A percentile compares a stretch with the other conserved stretches of the same genome.
These are phyloP conservation scores for Chenopodium berlandieri DNA, from an alignment of 148 eudicot genomes.

Conservation along the genomic window DNA sequence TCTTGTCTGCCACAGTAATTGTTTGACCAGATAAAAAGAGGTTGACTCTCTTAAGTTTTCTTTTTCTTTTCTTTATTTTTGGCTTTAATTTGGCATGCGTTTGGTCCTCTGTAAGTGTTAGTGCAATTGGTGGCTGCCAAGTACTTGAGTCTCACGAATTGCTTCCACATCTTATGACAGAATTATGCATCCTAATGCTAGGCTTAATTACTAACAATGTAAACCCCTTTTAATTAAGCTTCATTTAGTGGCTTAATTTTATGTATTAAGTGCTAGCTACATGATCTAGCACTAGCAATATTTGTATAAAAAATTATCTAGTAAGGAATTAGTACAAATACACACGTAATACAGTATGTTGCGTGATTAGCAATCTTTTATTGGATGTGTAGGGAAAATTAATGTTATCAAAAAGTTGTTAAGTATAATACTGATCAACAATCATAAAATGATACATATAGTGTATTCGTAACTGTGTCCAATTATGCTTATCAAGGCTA, in stretches of 20 bases:
- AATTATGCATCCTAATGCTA: conserved; percentile 9
- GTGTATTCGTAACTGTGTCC: no score
- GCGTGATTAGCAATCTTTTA: no score
- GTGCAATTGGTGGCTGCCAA: neutral
- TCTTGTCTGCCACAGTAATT: conserved; percentile 28
- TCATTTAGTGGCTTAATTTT: neutral
- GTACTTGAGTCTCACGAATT: neutral
- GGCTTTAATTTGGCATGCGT: neutral
- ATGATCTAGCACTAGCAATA: neutral
- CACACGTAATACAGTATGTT: neutral
- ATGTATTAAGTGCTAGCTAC: neutral
- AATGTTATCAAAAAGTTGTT: no score
- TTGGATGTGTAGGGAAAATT: no score
- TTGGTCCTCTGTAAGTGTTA: neutral
- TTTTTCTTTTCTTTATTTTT: neutral
- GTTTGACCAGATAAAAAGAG: conserved; percentile 5
- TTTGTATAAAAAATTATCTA: neutral
- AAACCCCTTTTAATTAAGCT: neutral
- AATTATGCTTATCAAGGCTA: no score
- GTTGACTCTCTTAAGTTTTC: neutral
- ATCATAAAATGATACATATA: no score
- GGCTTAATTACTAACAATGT: neutral
- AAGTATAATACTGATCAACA: no score
- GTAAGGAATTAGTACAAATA: neutral
- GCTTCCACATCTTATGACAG: neutral